Evolutionary conservation across 2,329 filamentous ascomycete genomes (phyloP), one percentile per base, ranked within the genome.

Genomic region (Coniochaeta prunicola): DNA sequence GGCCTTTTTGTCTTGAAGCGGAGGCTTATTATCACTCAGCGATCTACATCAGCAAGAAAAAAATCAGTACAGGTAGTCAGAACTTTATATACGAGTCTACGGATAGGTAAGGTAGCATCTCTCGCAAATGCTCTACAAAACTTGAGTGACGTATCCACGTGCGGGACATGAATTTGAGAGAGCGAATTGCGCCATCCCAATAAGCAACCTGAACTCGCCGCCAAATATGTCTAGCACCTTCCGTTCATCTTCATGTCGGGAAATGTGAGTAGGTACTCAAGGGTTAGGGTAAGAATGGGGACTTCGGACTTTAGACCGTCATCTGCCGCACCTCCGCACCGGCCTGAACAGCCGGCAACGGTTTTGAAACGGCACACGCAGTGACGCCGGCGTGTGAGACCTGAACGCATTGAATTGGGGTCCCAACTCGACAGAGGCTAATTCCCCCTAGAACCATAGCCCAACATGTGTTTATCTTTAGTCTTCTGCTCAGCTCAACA

Each of bases 401-500:
- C 10, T 38, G 17, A 3, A 38, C 9, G 36, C 36, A 38, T n/a
- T n/a, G 36, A n/a, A 5, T 50, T 30, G 21, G 13, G 12, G 21
- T 5, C 30, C 6, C 45, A 50, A 28, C 45, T 30, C 45, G 30
- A 3, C 13, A 13, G 30, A 26, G 12, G 13, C 5, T 28, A 17
- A 50, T 6, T 8, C 7, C 21, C 9, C 12, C n/a, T 26, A 21
- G 45, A 21, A 50, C 4, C 24, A 30, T 30, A 50, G 45, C 45
- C 45, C 45, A 50, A n/a, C 2, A 50, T 50, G 45, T 21, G 13
- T 21, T 28, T 50, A 21, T 50, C 30, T 12, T 50, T 26, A 28
- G 13, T 26, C 17, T 28, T 26, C 45, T 28, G 13, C n/a, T 64
- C 64, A 4, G 64, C 65, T 40, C 58, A 28, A 26, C 45, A 50